phyloP scores from a whole-genome alignment of 2,329 filamentous ascomycete species.

The Calonectria hongkongensis region DNA sequence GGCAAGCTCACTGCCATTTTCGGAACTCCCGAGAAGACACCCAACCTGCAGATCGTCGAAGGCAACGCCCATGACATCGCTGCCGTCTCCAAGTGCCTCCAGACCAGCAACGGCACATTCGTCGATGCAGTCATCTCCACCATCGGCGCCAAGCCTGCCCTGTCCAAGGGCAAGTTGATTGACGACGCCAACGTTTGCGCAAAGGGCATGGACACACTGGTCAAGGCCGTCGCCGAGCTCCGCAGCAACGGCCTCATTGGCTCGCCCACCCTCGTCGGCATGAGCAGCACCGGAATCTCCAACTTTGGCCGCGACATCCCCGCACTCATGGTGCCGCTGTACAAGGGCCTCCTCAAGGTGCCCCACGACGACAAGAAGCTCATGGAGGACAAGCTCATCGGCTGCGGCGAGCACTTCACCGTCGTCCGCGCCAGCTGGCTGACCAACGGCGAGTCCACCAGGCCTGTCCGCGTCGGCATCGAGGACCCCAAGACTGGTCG shows the following conservation, averaged over 20 bases:
- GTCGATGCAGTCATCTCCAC: constrained; percentile 69
- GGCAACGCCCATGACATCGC: constrained; percentile 68
- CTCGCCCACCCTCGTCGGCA: constrained; percentile 59
- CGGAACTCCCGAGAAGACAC: constrained; percentile 48
- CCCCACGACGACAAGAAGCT: constrained; percentile 69
- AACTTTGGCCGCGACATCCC: constrained; percentile 64
- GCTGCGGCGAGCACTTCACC: constrained; percentile 58
- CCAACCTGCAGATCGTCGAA: constrained; percentile 66
- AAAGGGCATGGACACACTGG: constrained; percentile 64
- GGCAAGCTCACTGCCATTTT: constrained; percentile 66
- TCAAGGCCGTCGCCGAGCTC: constrained; percentile 61
- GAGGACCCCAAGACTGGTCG: constrained; percentile 59
- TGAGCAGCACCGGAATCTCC: constrained; percentile 65
- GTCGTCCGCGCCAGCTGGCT: constrained; percentile 63
- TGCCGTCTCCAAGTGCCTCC: constrained; percentile 62
- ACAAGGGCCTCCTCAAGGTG: constrained; percentile 61
- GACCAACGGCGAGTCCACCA: constrained; percentile 53
- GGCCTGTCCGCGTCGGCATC: constrained; percentile 61
- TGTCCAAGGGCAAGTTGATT: constrained; percentile 58
- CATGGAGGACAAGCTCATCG: constrained; percentile 63
- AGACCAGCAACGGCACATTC: constrained; percentile 54
- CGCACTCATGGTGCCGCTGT: constrained; percentile 64
- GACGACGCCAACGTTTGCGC: constrained; percentile 70
- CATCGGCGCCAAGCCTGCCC: constrained; percentile 64
- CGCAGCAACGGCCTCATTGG: constrained; percentile 53